Evolutionary conservation across 345 rosid genomes (phyloP).

Genomic region (Raphanus raphanistrum): DNA sequence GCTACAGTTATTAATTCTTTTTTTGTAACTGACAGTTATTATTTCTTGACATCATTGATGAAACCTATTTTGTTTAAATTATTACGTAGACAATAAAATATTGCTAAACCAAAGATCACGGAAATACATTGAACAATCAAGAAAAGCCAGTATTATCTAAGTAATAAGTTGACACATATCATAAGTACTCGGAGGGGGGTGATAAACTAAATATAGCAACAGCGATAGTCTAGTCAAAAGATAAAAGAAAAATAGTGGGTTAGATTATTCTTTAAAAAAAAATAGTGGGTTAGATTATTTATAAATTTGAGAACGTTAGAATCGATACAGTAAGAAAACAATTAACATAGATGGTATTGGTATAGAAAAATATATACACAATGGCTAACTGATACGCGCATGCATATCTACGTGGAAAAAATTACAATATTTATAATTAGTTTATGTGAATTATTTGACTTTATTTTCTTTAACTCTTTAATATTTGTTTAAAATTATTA

Average conservation of each 20-base stretch:
- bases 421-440: too few species aligned
- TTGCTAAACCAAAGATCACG: conserved; percentile 4
- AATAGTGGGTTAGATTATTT: background rate
- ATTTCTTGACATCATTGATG: background rate
- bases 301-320: background rate
- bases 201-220: background rate
- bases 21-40: too few species aligned
- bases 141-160: conserved; percentile 26
- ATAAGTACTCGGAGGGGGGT: background rate
- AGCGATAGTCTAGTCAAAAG: conserved; percentile 12
- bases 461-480: too few species aligned
- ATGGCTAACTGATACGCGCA: background rate
- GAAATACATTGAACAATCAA: conserved; percentile 35
- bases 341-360: background rate
- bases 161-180: conserved; percentile 23
- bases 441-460: too few species aligned
- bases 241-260: background rate
- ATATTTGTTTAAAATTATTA: too few species aligned
- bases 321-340: background rate
- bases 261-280: background rate
- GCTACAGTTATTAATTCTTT: background rate
- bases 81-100: conserved; percentile 11
- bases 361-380: background rate
- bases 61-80: conserved; percentile 8
- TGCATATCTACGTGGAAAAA: background rate